A percentile compares a stretch with the other conserved stretches of the same genome.
Conservation (phyloP, 2,329 filamentous ascomycete genomes). For the Sclerotinia trifoliorum region DNA sequence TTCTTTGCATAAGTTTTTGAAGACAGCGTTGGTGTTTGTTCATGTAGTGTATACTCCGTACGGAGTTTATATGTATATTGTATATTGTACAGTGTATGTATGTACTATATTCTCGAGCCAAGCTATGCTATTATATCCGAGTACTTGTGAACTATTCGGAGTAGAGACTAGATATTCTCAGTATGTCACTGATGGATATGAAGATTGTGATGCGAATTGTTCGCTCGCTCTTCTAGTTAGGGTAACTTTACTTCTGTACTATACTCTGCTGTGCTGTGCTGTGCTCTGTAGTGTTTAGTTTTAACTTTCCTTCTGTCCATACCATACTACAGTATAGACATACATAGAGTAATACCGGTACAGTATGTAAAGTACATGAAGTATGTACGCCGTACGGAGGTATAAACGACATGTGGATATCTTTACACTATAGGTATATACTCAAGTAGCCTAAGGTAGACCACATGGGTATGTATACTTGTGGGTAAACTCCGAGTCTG, state of each 20-base stretch:
- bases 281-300: no score
- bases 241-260: neutral
- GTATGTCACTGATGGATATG: no score
- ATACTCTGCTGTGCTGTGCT: no score
- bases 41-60: neutral
- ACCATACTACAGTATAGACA: no score
- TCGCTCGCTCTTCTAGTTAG: neutral
- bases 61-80: neutral
- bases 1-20: neutral
- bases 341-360: no score
- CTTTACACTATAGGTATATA: neutral
- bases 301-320: no score
- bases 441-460: no score
- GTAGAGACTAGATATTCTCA: no score
- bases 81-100: neutral
- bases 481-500: no score
- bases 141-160: neutral
- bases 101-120: constrained; percentile 4
- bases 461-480: no score
- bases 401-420: neutral
- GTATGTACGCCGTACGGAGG: neutral
- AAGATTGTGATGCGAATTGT: neutral
- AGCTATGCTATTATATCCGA: neutral
- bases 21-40: neutral
- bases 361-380: neutral